Evolutionary conservation across 2,329 filamentous ascomycete species (phyloP), one percentile per base, ranked within the genome.

Genomic region (Xylariales sp.): DNA sequence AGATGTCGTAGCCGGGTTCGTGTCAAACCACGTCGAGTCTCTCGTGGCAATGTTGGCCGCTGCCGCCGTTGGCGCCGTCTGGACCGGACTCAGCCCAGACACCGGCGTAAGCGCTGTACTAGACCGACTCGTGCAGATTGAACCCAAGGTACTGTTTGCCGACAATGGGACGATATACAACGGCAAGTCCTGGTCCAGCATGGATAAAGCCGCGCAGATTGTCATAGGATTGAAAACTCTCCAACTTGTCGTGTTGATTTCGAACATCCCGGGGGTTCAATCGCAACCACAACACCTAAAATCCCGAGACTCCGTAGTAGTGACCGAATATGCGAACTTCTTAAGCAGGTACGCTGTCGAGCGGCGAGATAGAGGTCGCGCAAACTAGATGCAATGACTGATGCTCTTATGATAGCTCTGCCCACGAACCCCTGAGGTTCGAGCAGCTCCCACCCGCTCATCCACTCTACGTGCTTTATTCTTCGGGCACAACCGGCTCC

Each of bases 401-500:
- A 74, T 59, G 57, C 56, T n/a, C 23, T 30, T 64, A 1, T 52
- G 67, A 60, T n/a, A 78, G 77, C 34, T 78, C 83, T 0, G 77
- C 82, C 0, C 77, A 85, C 41, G 79, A 81, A 18, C 80, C 81
- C 63, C 84, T 90, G 52, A 80, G 77, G 28, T 98, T 98, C 78
- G 88, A 89, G 73, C 93, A 94, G 77, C 86, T 98, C 8, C 86
- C 89, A 0, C 90, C 96, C 1, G 92, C 95, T 23, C 93, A 97
- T 72, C 95, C 95, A 0, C 89, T 97, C 3, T 98, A 97, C 77
- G 94, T 99, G 53, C 86, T 98, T 41, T 99, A 97, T 80, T 97
- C 92, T 1, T 95, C 91, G 53, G 96, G 96, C 28, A 99, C 96
- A 0, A 98, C 96, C 0, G 88, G 88, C 14, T 82, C 90, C 18